A percentile compares a stretch with the other conserved stretches of the same genome.
These are phyloP conservation scores for Vaccinium vitisidaea DNA, from an alignment of 148 eudicot species.

Conservation along the genomic window DNA sequence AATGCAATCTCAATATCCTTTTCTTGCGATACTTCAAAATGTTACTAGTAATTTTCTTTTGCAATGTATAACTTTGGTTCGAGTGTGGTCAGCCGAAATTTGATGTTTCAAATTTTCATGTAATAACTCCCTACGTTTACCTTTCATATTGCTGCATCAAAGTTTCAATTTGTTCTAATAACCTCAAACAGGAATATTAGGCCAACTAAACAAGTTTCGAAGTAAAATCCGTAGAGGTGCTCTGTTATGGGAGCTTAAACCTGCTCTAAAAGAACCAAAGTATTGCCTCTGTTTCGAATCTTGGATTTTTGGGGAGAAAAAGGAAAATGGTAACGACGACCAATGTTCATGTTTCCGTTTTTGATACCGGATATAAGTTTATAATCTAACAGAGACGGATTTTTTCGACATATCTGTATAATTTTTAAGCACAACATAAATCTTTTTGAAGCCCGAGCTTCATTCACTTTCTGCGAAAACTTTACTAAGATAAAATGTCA, in stretches of 20 bases:
- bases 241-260: neutral
- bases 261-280: neutral
- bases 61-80: neutral
- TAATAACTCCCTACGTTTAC: neutral
- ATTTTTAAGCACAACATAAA: neutral
- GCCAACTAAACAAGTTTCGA: neutral
- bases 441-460: neutral
- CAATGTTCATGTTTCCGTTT: too few species aligned
- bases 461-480: neutral
- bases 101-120: neutral
- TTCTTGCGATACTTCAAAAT: neutral
- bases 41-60: neutral
- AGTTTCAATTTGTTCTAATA: neutral
- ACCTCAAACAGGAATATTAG: neutral
- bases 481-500: neutral
- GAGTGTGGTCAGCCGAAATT: neutral
- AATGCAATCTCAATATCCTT: neutral
- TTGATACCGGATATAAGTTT: too few species aligned
- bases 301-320: neutral
- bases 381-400: too few species aligned
- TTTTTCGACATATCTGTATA: too few species aligned
- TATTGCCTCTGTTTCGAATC: neutral
- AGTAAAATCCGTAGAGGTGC: neutral
- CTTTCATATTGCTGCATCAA: neutral
- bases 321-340: too few species aligned